Evolutionary conservation across 2,329 filamentous ascomycete genomes (phyloP), one percentile per base, ranked within the genome.

Genomic region (Colletotrichum acutatum): DNA sequence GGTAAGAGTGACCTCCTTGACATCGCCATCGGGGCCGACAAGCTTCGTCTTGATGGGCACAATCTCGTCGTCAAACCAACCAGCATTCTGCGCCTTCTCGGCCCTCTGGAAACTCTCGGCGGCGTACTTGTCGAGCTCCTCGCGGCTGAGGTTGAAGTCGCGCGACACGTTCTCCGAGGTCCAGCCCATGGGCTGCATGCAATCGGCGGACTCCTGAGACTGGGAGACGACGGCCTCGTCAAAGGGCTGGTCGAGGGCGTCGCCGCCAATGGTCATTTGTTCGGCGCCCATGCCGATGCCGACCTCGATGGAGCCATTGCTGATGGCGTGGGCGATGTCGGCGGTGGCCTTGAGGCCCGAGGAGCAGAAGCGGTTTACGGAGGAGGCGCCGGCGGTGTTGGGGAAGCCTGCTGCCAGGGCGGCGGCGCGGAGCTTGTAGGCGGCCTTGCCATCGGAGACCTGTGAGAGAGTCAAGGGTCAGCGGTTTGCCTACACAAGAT

Each of bases 131-230:
- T 99, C 97, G 85, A 98, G 94, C 81, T 86, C 85, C 80, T 95
- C 91, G 74, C 97, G 90, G 2, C 90, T 85, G 81, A 99, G 92
- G 80, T 93, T 90, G 83, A 98, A 98, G 85, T 98, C 97, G 61
- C 91, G 91, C 78, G 93, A 95, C 32, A 99, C 95, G 81, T 98
- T 98, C 87, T 99, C 97, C 72, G 93, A 96, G 3, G 97, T 99
- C 90, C 97, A 97, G 26, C 97, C 97, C 97, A 99, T 99, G 76
- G 96, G 94, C 88, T 95, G 90, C 90, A 96, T 90, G 88, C 95
- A 97, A 85, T 98, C 96, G 59, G 84, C 84, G 0, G 95, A 90
- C 80, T 98, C 94, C 81, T 95, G 93, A 84, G 89, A 93, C 79
- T 88, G 85, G 77, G 85, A 82, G 59, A 94, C 85, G 73, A 98